phyloP scores from a whole-genome alignment of 2,329 filamentous ascomycete genomes.

The Aspergillus ruber region DNA sequence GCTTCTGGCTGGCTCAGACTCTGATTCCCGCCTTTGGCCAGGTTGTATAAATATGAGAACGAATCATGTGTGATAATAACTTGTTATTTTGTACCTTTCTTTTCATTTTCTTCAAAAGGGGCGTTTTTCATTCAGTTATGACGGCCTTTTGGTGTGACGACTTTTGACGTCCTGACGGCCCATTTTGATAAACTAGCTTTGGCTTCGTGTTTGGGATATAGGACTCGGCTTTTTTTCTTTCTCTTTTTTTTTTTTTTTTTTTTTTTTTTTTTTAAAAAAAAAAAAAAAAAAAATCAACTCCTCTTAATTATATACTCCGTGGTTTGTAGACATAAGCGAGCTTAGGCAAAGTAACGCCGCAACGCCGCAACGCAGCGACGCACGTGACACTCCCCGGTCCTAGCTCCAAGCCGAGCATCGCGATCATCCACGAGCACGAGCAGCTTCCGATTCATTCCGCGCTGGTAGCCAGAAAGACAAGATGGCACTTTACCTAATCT shows the following conservation, averaged over 20 bases:
- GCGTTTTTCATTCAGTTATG: slow-evolving; percentile 4
- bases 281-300: slow-evolving; percentile 12
- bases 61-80: slow-evolving; percentile 9
- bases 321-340: neutral
- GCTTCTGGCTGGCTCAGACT: slow-evolving; percentile 98
- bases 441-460: neutral
- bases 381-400: neutral
- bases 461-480: neutral
- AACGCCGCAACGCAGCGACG: neutral
- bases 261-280: too few species aligned
- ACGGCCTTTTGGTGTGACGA: slow-evolving; percentile 9
- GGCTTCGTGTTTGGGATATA: neutral
- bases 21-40: slow-evolving; percentile 88
- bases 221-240: neutral
- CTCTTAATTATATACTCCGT: slow-evolving; percentile 10
- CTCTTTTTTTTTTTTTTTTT: too few species aligned
- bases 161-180: slow-evolving; percentile 4
- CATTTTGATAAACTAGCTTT: neutral
- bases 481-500: slow-evolving; percentile 34
- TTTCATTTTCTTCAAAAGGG: slow-evolving; percentile 1
- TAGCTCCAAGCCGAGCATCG: neutral
- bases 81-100: slow-evolving; percentile 6
- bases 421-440: neutral
- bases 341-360: neutral
- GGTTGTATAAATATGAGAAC: slow-evolving; percentile 43